phyloP scores from a whole-genome alignment of 257 asterid species.

The Parsonsia alboflavescens region DNA sequence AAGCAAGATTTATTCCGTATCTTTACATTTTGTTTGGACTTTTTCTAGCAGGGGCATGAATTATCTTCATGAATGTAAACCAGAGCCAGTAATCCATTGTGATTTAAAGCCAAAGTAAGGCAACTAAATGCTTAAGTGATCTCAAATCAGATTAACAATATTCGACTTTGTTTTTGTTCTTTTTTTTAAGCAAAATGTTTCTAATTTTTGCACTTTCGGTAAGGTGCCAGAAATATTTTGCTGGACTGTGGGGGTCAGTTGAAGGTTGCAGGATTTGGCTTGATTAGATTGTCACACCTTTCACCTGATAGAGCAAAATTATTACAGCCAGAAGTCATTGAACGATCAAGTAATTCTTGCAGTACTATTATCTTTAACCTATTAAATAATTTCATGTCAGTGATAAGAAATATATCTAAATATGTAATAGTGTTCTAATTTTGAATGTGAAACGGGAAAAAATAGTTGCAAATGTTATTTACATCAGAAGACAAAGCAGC shows the following conservation, averaged over 20 bases:
- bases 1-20: neutral
- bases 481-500: neutral
- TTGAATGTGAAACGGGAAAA: neutral
- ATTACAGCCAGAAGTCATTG: constrained; percentile 61
- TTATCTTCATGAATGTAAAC: constrained; percentile 97
- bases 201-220: constrained; percentile 64
- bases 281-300: constrained; percentile 48
- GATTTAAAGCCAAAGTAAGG: constrained; percentile 94
- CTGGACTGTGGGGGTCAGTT: constrained; percentile 97
- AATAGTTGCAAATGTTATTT: neutral
- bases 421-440: neutral
- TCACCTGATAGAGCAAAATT: constrained; percentile 79
- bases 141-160: constrained; percentile 8
- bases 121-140: constrained; percentile 54
- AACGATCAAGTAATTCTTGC: constrained; percentile 61
- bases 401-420: neutral
- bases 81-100: constrained; percentile 89
- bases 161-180: constrained; percentile 11
- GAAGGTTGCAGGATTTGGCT: constrained; percentile 94
- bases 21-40: constrained; percentile 13
- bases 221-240: constrained; percentile 99
- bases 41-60: constrained; percentile 77
- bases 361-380: neutral
- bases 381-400: neutral
- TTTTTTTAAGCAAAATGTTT: constrained; percentile 21